These are phyloP conservation scores for Tricholoma matsutake DNA, from an alignment of 768 basidiomycete species.

Conservation along the genomic window DNA sequence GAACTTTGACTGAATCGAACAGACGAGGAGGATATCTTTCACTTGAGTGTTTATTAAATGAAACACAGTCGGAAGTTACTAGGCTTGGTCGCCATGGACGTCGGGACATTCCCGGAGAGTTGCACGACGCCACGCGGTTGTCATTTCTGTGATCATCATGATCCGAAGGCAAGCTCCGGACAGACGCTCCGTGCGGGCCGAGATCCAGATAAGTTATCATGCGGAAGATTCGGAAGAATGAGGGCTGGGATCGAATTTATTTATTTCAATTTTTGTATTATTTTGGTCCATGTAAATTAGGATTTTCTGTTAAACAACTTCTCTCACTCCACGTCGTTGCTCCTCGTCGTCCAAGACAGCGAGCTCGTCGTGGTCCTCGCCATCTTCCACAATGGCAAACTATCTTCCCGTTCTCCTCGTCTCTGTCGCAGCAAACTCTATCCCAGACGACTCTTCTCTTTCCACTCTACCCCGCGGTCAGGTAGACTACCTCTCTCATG, in stretches of 20 bases:
- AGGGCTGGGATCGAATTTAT: background rate
- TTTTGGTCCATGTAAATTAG: background rate
- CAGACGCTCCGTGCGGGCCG: background rate
- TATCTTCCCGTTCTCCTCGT: conserved; percentile 70
- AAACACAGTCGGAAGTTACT: too few species aligned
- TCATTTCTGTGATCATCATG: too few species aligned
- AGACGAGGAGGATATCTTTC: too few species aligned
- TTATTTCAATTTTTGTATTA: background rate
- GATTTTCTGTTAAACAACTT: background rate
- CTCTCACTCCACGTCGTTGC: background rate
- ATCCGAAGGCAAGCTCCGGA: too few species aligned
- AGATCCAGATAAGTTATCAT: background rate
- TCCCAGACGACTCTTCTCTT: conserved; percentile 76
- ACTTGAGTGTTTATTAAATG: too few species aligned
- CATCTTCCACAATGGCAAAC: conserved; percentile 47
- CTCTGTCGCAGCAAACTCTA: conserved; percentile 53
- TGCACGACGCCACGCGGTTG: too few species aligned
- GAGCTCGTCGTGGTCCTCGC: background rate
- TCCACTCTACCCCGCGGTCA: conserved; percentile 86
- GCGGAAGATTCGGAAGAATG: background rate
- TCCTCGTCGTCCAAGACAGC: background rate
- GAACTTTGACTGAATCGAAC: too few species aligned
- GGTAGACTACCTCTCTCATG: conserved; percentile 97
- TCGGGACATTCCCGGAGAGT: too few species aligned
- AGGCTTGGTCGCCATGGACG: too few species aligned